These are phyloP conservation scores for Apiotrichum sp. DNA, from an alignment of 1,284 basidiomycete genomes.

Conservation along the genomic window DNA sequence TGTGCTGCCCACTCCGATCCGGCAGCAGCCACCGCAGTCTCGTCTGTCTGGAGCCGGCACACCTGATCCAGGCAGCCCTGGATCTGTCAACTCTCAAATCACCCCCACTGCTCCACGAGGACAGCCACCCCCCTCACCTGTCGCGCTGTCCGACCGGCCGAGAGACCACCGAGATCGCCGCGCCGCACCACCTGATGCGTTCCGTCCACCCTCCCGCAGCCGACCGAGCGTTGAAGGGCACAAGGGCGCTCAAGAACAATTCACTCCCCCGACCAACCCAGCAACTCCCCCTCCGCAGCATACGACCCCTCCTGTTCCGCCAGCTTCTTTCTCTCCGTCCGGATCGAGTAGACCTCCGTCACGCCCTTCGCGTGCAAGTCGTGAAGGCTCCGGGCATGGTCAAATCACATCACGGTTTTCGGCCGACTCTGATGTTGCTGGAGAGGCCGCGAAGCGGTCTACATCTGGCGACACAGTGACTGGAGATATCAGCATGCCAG, in stretches of 20 bases:
- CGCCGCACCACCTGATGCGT: conserved; percentile 45
- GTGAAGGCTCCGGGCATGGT: conserved; percentile 24
- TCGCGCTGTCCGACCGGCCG: conserved; percentile 29
- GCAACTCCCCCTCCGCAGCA: background rate
- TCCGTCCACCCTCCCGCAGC: conserved; percentile 36
- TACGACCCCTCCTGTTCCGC: conserved; percentile 15
- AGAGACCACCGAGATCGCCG: conserved; percentile 10
- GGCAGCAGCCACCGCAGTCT: background rate
- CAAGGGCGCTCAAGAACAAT: background rate
- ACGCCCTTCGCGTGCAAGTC: conserved; percentile 28
- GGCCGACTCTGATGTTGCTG: conserved; percentile 34
- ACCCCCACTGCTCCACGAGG: background rate
- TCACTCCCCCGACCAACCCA: background rate
- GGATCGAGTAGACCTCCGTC: conserved; percentile 15
- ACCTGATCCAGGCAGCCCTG: conserved; percentile 11
- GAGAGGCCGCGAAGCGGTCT: background rate
- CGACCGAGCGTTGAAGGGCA: background rate
- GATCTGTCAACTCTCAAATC: conserved; percentile 7
- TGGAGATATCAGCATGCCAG: background rate
- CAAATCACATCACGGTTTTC: conserved; percentile 35
- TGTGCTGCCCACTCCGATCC: background rate
- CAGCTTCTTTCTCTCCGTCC: background rate
- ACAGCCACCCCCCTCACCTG: conserved; percentile 3
- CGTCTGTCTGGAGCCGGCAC: background rate
- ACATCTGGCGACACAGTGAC: background rate